These are phyloP conservation scores for Botrytis cinerea DNA, from an alignment of 2,329 filamentous ascomycete species.

Conservation along the genomic window DNA sequence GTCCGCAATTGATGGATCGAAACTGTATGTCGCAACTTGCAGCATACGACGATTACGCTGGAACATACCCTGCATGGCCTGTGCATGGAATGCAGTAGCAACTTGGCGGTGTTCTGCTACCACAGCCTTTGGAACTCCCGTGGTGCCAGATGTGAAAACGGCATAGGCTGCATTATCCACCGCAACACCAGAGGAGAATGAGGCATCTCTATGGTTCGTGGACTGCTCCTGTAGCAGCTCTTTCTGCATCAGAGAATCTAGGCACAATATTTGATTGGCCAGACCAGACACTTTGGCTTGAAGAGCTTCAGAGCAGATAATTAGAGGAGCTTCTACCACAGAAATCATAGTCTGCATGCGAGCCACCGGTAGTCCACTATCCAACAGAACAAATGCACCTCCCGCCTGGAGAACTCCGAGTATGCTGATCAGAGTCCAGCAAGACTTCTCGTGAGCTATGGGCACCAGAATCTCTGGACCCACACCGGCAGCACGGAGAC, in stretches of 20 bases:
- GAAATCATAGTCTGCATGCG: constrained; percentile 31
- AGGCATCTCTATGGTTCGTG: not conserved
- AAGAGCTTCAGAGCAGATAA: constrained; percentile 9
- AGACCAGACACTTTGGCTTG: not conserved
- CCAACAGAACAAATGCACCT: constrained; percentile 39
- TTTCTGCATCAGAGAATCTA: not conserved
- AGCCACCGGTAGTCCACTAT: constrained; percentile 36
- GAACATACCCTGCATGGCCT: constrained; percentile 7
- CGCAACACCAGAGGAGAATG: not conserved
- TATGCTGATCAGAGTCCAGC: constrained; percentile 38
- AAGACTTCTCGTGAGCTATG: constrained; percentile 24
- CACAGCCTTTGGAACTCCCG: constrained; percentile 26
- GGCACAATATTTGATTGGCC: not conserved
- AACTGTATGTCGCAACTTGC: constrained; percentile 30
- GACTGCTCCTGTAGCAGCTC: not conserved
- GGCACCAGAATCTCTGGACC: not conserved
- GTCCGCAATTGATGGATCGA: constrained; percentile 30
- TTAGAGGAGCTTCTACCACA: not conserved
- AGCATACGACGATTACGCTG: constrained; percentile 24
- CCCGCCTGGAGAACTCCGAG: constrained; percentile 40
- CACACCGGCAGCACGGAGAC: not conserved
- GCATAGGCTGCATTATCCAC: not conserved
- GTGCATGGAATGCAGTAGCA: constrained; percentile 17
- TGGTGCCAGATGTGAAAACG: not conserved
- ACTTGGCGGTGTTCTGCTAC: constrained; percentile 4